Percentiles rank a stretch among this genome's conserved stretches.
These are phyloP conservation scores for Pseudocercospora eumusae DNA, from an alignment of 2,329 filamentous ascomycete genomes.

Conservation along the genomic window DNA sequence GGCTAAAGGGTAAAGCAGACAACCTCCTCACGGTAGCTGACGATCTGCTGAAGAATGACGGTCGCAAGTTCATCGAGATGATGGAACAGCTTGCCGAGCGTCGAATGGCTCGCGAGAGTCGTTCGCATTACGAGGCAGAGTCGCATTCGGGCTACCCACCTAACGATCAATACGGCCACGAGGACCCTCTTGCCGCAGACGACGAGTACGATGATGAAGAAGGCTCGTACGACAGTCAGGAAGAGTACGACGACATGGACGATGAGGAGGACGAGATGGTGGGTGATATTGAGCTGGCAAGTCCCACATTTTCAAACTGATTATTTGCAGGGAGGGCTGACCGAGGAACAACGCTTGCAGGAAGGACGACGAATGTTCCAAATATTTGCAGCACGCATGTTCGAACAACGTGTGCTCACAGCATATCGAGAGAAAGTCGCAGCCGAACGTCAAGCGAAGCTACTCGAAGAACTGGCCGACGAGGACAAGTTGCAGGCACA, in stretches of 20 bases:
- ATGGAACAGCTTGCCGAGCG: slow-evolving; percentile 99
- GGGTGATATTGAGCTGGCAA: slow-evolving; percentile 30
- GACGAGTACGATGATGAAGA: slow-evolving; percentile 80
- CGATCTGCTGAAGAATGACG: slow-evolving; percentile 97
- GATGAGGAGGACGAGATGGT: slow-evolving; percentile 65
- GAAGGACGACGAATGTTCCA: slow-evolving; percentile 98
- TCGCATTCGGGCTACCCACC: slow-evolving; percentile 54
- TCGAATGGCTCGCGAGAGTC: slow-evolving; percentile 94
- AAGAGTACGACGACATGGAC: slow-evolving; percentile 63
- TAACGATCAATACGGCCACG: slow-evolving; percentile 60
- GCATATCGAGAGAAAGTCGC: slow-evolving; percentile 99
- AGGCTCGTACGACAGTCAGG: slow-evolving; percentile 62
- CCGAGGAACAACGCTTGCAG: slow-evolving; percentile 97
- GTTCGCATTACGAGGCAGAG: slow-evolving; percentile 70
- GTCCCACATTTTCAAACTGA: slow-evolving; percentile 40
- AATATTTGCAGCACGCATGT: slow-evolving; percentile 98
- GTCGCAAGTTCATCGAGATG: slow-evolving; percentile 99
- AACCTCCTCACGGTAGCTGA: slow-evolving; percentile 98
- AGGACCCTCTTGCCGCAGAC: slow-evolving; percentile 71
- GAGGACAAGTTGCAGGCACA: slow-evolving; percentile 75
- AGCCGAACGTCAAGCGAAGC: slow-evolving; percentile 83
- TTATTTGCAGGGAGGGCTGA: slow-evolving; percentile 79
- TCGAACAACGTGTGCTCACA: slow-evolving; percentile 92
- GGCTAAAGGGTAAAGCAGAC: slow-evolving; percentile 60
- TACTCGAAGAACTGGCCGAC: slow-evolving; percentile 87